Percentiles rank a stretch among this genome's conserved stretches.
Evolutionary conservation across 1,284 basidiomycete genomes (phyloP).

Genomic region (Irpex sp.): DNA sequence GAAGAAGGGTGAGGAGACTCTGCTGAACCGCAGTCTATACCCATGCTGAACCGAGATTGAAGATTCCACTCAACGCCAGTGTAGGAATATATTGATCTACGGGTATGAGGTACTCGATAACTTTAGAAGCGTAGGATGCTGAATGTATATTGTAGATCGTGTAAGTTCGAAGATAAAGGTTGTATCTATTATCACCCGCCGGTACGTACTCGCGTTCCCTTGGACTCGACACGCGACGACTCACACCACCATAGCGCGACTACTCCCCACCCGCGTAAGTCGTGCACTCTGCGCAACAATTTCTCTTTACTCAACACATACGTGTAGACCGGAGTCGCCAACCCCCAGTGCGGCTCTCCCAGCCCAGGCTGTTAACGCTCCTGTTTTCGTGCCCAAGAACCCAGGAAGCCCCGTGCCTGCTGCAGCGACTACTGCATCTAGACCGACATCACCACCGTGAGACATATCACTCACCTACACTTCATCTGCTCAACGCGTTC

Average conservation of each 20-base stretch:
- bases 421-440: conserved; percentile 13
- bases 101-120: conserved; percentile 46
- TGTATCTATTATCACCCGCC: conserved; percentile 81
- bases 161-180: conserved; percentile 83
- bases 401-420: conserved; percentile 23
- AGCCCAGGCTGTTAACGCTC: conserved; percentile 64
- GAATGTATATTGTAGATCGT: conserved; percentile 46
- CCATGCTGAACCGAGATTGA: conserved; percentile 9
- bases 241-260: conserved; percentile 23
- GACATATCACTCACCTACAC: background rate
- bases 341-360: conserved; percentile 33
- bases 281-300: background rate
- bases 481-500: background rate
- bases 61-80: conserved; percentile 75
- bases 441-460: conserved; percentile 11
- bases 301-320: conserved; percentile 6
- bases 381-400: conserved; percentile 81
- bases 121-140: conserved; percentile 1
- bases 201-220: conserved; percentile 35
- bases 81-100: conserved; percentile 85
- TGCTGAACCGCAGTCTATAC: background rate
- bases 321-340: conserved; percentile 45
- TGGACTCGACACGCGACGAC: conserved; percentile 1
- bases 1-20: conserved; percentile 37
- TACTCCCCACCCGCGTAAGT: conserved; percentile 26